phyloP scores from a whole-genome alignment of 2,329 filamentous ascomycete genomes.

The Aspergillus sp. region DNA sequence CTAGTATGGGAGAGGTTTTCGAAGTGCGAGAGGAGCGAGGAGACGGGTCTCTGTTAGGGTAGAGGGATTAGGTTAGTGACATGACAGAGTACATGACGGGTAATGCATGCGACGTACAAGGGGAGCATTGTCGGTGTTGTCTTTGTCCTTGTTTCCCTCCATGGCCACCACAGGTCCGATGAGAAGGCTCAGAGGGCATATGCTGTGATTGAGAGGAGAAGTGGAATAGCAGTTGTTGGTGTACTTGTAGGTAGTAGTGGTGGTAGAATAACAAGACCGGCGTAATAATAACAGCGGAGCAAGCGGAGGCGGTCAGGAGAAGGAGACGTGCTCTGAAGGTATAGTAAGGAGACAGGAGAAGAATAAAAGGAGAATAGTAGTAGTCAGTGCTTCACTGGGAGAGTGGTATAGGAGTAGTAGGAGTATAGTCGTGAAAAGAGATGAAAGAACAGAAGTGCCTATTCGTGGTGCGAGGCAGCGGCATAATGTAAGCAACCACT shows the following conservation, averaged over 20 bases:
- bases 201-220: neutral
- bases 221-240: too few relatives aligned
- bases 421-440: neutral
- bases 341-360: neutral
- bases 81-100: constrained; percentile 1
- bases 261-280: constrained; percentile 6
- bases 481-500: neutral
- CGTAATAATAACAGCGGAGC: neutral
- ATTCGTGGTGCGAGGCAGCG: neutral
- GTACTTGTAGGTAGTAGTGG: neutral
- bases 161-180: constrained; percentile 21
- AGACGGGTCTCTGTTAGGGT: constrained; percentile 38
- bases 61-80: constrained; percentile 8
- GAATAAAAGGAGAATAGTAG: neutral
- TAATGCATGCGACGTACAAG: constrained; percentile 25
- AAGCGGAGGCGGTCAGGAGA: neutral
- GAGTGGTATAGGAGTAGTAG: neutral
- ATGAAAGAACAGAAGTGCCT: neutral
- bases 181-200: constrained; percentile 4
- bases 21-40: constrained; percentile 44
- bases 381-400: neutral
- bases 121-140: constrained; percentile 30
- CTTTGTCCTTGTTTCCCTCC: constrained; percentile 29
- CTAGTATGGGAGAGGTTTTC: constrained; percentile 38
- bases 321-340: too few relatives aligned